These are phyloP conservation scores for Lignosus rhinocerotis DNA, from an alignment of 1,284 basidiomycete species.

Conservation along the genomic window DNA sequence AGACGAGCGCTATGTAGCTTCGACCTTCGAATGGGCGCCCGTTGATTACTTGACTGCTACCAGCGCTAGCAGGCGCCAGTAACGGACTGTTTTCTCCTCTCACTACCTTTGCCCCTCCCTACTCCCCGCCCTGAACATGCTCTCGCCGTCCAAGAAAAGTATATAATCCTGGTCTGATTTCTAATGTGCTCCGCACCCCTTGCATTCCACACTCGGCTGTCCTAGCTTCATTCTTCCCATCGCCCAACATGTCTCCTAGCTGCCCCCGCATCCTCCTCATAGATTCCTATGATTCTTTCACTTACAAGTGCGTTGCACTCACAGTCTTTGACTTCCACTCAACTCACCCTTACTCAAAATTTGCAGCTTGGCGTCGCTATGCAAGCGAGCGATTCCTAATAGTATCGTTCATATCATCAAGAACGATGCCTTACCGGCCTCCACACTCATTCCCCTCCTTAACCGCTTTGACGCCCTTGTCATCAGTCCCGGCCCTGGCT, in stretches of 20 bases:
- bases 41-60: too few relatives aligned
- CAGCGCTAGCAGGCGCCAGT: too few relatives aligned
- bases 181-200: not conserved
- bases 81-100: not conserved
- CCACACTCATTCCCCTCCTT: conserved; percentile 53
- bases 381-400: conserved; percentile 57
- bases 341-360: conserved; percentile 2
- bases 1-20: too few relatives aligned
- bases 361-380: conserved; percentile 63
- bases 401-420: conserved; percentile 68
- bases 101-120: not conserved
- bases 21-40: too few relatives aligned
- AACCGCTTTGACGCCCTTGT: conserved; percentile 66
- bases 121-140: not conserved
- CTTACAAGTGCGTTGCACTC: conserved; percentile 66
- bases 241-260: conserved; percentile 12
- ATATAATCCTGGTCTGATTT: not conserved
- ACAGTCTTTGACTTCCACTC: not conserved
- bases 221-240: not conserved
- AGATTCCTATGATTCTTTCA: conserved; percentile 87
- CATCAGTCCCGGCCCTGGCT: conserved; percentile 81
- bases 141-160: not conserved
- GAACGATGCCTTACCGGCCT: conserved; percentile 60
- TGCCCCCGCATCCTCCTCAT: conserved; percentile 59
- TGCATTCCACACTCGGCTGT: not conserved